Evolutionary conservation across 2,329 filamentous ascomycete species (phyloP), one percentile per base, ranked within the genome.

Genomic region (Colletotrichum magnum): DNA sequence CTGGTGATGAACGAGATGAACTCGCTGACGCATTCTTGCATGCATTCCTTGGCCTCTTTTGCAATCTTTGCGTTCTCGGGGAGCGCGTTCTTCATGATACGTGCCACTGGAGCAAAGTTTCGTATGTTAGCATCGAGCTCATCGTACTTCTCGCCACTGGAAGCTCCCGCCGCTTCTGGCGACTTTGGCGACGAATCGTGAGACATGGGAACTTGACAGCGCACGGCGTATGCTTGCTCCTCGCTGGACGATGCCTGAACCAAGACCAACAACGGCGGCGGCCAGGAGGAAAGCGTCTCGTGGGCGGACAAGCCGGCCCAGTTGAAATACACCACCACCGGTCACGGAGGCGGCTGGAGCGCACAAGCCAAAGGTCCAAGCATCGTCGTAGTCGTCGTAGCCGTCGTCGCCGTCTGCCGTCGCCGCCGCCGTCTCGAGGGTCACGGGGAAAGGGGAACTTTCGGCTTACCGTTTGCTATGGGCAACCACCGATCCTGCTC

Each of bases 21-120:
- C 84, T 99, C 96, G 90, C 95, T 98, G 68, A 99, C 96, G 79
- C 96, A 99, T 82, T 99, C 96, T 82, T 99, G 96, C 96, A 99
- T 98, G 84, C 96, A 99, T 81, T 99, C 96, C 82, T 99, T 99
- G 64, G 96, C 96, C 80, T 99, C 96, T 80, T 99, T 99, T 69
- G 95, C 95, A 71, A 99, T 99, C 84, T 99, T 99, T 74, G 96
- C 96, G 79, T 99, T 99, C 74, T 99, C 96, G 59, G 96, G 96
- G 57, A 99, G 87, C 6, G 96, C 96, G 76, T 94, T 93, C 83
- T 99, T 99, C 96, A 99, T 99, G 81, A 99, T 98, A 66, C 96
- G 93, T 74, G 96, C 96, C 77, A 99, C 96, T 99, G 92, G 91
- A 83, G 90, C 92, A 89, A 94, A 94, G 84, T 96, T 96, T 78